A percentile compares a stretch with the other conserved stretches of the same genome.
phyloP scores from a whole-genome alignment of 169 alveolate genomes.

The Cryptosporidium parvum region DNA sequence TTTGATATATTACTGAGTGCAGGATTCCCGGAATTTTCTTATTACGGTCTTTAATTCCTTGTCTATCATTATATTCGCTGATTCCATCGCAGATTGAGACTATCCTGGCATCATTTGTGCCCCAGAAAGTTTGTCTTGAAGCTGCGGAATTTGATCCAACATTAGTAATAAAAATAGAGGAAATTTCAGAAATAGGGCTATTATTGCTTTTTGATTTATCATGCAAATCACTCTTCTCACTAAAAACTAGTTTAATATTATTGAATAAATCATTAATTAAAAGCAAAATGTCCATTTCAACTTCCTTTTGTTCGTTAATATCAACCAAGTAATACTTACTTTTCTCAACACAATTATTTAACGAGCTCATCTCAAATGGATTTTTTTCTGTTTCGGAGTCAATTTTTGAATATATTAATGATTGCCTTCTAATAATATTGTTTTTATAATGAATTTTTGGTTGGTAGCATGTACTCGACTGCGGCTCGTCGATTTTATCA shows the following conservation, averaged over 20 bases:
- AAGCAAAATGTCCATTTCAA: constrained; percentile 49
- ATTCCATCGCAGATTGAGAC: not conserved
- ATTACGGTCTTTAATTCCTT: not conserved
- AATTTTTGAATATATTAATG: constrained; percentile 17
- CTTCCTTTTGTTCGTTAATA: constrained; percentile 63
- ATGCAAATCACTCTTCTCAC: constrained; percentile 8
- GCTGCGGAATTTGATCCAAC: constrained; percentile 40
- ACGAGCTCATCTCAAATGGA: not conserved
- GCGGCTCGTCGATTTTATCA: not conserved
- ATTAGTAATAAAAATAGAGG: constrained; percentile 40
- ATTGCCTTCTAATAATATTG: constrained; percentile 44
- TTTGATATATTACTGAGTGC: constrained; percentile 57
- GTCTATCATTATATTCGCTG: not conserved
- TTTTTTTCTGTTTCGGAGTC: not conserved
- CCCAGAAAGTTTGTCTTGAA: constrained; percentile 73
- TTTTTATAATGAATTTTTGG: constrained; percentile 7
- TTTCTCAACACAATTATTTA: not conserved
- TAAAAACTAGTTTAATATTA: constrained; percentile 8
- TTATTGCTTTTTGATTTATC: not conserved
- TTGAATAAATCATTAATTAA: constrained; percentile 54
- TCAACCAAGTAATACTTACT: constrained; percentile 7
- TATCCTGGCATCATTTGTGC: constrained; percentile 38
- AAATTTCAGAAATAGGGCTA: not conserved
- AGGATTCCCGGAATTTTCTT: constrained; percentile 54
- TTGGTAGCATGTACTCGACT: too few relatives aligned